Conservation (phyloP, 176 grass and related monocot species). For the Poa pratensis region DNA sequence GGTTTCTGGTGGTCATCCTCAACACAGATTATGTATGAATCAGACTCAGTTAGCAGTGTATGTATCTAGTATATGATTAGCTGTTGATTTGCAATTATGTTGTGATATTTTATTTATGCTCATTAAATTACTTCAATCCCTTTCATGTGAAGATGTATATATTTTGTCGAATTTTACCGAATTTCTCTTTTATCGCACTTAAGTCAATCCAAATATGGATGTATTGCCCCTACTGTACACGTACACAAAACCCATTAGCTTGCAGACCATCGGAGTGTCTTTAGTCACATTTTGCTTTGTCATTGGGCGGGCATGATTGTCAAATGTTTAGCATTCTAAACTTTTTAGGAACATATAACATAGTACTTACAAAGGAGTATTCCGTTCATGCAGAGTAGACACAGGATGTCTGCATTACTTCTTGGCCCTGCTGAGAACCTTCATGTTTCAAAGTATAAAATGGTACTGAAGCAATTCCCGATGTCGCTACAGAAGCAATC, state of each 20-base stretch:
- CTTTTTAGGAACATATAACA: conserved; percentile 5
- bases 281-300: background rate
- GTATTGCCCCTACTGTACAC: background rate
- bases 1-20: background rate
- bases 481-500: conserved; percentile 62
- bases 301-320: conserved; percentile 14
- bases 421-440: conserved; percentile 73
- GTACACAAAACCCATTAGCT: conserved; percentile 1
- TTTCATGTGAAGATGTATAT: background rate
- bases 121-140: background rate
- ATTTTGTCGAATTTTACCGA: background rate
- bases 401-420: conserved; percentile 60
- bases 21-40: conserved; percentile 14
- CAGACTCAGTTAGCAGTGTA: background rate
- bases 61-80: background rate
- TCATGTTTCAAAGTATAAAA: conserved; percentile 70
- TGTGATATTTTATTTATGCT: conserved; percentile 17
- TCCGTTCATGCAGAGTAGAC: conserved; percentile 49
- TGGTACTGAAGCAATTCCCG: conserved; percentile 71
- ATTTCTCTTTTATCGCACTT: background rate
- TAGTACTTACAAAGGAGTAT: conserved; percentile 13
- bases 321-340: background rate
- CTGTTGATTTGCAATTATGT: conserved; percentile 8
- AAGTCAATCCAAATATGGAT: background rate
- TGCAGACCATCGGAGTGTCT: background rate